Conservation (phyloP, 371 early-diverging fungal species). For the Rhizopus arrhizus region DNA sequence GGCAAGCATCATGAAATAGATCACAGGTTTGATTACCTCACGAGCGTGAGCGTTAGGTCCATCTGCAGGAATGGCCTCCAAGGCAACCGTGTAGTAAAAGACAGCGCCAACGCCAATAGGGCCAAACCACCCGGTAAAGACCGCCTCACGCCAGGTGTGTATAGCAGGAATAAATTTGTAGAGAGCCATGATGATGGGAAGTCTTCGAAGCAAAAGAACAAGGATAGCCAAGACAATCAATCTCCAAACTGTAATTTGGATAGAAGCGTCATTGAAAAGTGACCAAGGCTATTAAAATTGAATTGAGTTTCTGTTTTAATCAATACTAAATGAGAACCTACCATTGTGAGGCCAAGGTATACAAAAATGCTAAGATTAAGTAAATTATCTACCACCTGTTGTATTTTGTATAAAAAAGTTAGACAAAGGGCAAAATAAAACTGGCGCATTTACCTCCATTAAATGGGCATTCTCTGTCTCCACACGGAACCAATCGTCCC, state of each 20-base stretch:
- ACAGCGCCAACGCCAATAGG: conserved; percentile 91
- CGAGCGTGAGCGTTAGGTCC: conserved; percentile 35
- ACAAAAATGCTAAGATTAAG: conserved; percentile 89
- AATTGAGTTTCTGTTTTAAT: not conserved
- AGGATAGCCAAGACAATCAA: conserved; percentile 65
- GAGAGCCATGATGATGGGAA: conserved; percentile 73
- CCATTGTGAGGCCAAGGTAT: conserved; percentile 85
- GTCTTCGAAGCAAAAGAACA: conserved; percentile 81
- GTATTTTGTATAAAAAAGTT: not conserved
- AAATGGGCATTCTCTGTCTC: conserved; percentile 82
- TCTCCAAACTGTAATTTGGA: conserved; percentile 62
- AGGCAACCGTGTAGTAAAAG: conserved; percentile 68
- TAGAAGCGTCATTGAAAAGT: conserved; percentile 44
- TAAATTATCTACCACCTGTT: conserved; percentile 73
- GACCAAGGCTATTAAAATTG: conserved; percentile 62
- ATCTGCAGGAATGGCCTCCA: conserved; percentile 32
- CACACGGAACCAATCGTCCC: conserved; percentile 87
- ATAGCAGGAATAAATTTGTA: conserved; percentile 71
- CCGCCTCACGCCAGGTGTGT: conserved; percentile 71
- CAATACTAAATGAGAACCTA: conserved; percentile 13
- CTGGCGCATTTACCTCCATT: conserved; percentile 58
- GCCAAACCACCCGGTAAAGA: conserved; percentile 97
- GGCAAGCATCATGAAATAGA: conserved; percentile 72
- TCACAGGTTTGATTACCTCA: conserved; percentile 58
- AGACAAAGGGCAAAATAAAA: not conserved